Evolutionary conservation across 768 basidiomycete genomes (phyloP).

Genomic region (Daedaleopsis nitida): DNA sequence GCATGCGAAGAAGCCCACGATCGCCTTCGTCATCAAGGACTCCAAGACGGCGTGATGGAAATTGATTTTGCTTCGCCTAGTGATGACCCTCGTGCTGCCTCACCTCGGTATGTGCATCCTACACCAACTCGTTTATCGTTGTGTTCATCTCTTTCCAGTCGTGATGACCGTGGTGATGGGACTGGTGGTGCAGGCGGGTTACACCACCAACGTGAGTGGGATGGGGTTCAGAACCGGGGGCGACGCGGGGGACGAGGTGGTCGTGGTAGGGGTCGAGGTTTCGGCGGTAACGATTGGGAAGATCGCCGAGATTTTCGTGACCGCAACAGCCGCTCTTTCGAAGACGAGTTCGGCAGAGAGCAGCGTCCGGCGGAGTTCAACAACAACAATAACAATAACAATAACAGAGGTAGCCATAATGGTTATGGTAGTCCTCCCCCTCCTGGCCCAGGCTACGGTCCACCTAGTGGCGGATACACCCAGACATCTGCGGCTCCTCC

Average conservation of each 20-base stretch:
- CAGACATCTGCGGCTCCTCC: slow-evolving; percentile 35
- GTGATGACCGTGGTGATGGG: background rate
- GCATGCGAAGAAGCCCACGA: slow-evolving; percentile 82
- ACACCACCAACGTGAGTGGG: slow-evolving; percentile 43
- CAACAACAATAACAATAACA: slow-evolving; percentile 9
- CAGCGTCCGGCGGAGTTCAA: slow-evolving; percentile 27
- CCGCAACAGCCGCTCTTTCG: slow-evolving; percentile 16
- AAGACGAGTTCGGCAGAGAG: slow-evolving; percentile 29
- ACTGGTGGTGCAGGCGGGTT: background rate
- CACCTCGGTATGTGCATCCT: slow-evolving; percentile 37
- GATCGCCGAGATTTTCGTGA: slow-evolving; percentile 39
- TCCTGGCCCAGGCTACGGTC: slow-evolving; percentile 22
- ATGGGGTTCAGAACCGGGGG: slow-evolving; percentile 30
- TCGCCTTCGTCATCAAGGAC: slow-evolving; percentile 71
- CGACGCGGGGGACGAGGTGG: slow-evolving; percentile 42
- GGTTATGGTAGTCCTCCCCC: slow-evolving; percentile 33
- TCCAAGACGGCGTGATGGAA: slow-evolving; percentile 88
- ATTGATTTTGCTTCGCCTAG: slow-evolving; percentile 85
- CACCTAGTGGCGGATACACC: slow-evolving; percentile 22
- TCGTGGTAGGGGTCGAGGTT: slow-evolving; percentile 36
- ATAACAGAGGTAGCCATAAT: slow-evolving; percentile 28
- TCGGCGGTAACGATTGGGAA: slow-evolving; percentile 45
- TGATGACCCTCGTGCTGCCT: slow-evolving; percentile 46
- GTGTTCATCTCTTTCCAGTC: background rate
- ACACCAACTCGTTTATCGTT: slow-evolving; percentile 11